Evolutionary conservation across 768 basidiomycete genomes (phyloP), one percentile per base, ranked within the genome.

Genomic region (Dacryopinax spathularia): DNA sequence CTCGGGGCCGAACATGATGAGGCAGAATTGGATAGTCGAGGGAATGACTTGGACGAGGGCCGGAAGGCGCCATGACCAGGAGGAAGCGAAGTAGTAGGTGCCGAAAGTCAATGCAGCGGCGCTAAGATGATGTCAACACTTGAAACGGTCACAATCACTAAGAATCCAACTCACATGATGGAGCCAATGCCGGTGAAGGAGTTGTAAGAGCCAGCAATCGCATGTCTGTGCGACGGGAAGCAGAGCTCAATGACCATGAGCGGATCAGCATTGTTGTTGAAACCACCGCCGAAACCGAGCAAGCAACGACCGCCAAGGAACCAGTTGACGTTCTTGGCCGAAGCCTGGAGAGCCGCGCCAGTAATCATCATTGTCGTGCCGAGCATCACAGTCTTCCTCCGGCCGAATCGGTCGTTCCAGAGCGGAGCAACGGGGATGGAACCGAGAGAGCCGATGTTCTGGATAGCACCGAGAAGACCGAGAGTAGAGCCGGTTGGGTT

Each of bases 1-100:
- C 61, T 75, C 74, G 25, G 74, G 74, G 0, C 74, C 72, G 67
- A 75, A 74, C 67, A 73, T 71, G 18, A 73, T 73, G 29, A 71
- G 73, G 61, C 74, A 68, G 35, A 75, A 56, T 22, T 56, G 48
- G 48, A 56, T 56, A 18, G 48, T 56, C 25, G 48, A 56, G 9
- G 48, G 48, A 6, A 56, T 20, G 9, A 56, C 48, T 29, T 56
- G 48, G 3, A 56, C 22, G 22, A 56, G 48, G 5, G 48, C 48
- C 5, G 48, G 48, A 31, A 56, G 48, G 31, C 48, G 48, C 48
- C 48, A 56, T 6, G 48, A 56, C 48, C 48, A 56, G 12, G 6
- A 22, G 13, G 16, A 13, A 2, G 39, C 43, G 13, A 44, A 41
- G 20, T 59, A 34, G 10, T 35, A 29, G 13, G 62, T 63, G 2